These are phyloP conservation scores for Cicer bijugum DNA, from an alignment of 306 rosid genomes.

Conservation along the genomic window DNA sequence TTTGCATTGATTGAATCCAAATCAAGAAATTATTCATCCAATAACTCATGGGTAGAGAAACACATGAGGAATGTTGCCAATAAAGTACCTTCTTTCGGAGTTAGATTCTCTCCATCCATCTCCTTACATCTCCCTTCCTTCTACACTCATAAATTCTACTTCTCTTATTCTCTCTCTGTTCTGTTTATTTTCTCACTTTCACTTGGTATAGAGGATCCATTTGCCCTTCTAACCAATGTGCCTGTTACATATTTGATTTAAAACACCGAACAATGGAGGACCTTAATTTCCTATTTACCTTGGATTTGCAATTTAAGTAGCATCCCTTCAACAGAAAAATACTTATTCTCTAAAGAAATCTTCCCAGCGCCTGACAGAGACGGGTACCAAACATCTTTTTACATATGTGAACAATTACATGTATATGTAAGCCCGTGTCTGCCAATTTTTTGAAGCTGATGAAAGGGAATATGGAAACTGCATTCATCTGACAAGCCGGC, in stretches of 20 bases:
- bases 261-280: not conserved
- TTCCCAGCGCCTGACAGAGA: not conserved
- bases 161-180: not conserved
- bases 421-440: slow-evolving; percentile 48
- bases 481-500: slow-evolving; percentile 37
- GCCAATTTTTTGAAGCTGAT: slow-evolving; percentile 48
- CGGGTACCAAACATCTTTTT: not conserved
- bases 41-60: not conserved
- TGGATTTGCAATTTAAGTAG: not conserved
- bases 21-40: too few species aligned
- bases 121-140: not conserved
- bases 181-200: not conserved
- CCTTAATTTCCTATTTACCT: slow-evolving; percentile 4
- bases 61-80: not conserved
- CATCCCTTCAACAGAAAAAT: slow-evolving; percentile 20
- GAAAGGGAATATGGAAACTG: slow-evolving; percentile 27
- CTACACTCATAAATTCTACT: not conserved
- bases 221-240: not conserved
- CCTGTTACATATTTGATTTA: not conserved
- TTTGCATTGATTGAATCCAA: not conserved
- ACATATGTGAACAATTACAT: not conserved
- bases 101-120: not conserved
- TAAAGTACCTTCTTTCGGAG: not conserved
- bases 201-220: not conserved
- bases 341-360: not conserved